Percentiles rank a stretch among this genome's conserved stretches.
Evolutionary conservation across 2,329 filamentous ascomycete genomes (phyloP).

Genomic region (Grosmannia huntii): DNA sequence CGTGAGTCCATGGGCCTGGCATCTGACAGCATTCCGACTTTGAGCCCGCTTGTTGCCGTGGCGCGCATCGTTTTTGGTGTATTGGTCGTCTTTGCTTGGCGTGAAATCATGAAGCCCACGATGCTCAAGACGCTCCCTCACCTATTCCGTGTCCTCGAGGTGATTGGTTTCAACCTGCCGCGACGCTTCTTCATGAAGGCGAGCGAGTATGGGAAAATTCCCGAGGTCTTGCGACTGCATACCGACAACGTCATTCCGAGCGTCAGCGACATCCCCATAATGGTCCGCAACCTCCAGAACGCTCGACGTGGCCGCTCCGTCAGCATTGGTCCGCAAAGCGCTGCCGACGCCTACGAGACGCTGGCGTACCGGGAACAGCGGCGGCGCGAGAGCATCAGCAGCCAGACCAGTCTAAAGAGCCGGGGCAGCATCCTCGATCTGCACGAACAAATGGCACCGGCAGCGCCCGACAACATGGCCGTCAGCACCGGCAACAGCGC

Average conservation of each 20-base stretch:
- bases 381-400: slow-evolving; percentile 40
- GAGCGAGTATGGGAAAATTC: slow-evolving; percentile 80
- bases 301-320: slow-evolving; percentile 59
- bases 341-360: slow-evolving; percentile 91
- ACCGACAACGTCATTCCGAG: slow-evolving; percentile 80
- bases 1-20: slow-evolving; percentile 29
- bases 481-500: slow-evolving; percentile 13
- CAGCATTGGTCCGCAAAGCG: slow-evolving; percentile 87
- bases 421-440: slow-evolving; percentile 31
- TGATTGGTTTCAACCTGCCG: slow-evolving; percentile 65
- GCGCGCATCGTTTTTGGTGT: slow-evolving; percentile 68
- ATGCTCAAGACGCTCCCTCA: slow-evolving; percentile 70
- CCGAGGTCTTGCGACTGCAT: slow-evolving; percentile 51
- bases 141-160: slow-evolving; percentile 75
- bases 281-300: slow-evolving; percentile 68
- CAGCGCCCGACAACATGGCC: neutral
- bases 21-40: slow-evolving; percentile 50
- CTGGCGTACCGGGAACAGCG: slow-evolving; percentile 71
- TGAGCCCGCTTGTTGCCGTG: slow-evolving; percentile 53
- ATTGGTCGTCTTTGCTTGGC: slow-evolving; percentile 75
- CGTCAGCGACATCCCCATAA: slow-evolving; percentile 72
- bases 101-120: slow-evolving; percentile 75
- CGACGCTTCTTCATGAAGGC: slow-evolving; percentile 85
- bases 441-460: slow-evolving; percentile 16
- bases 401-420: slow-evolving; percentile 34